Conservation (phyloP, 108 stramenopile species). For the Discostella stelligeroides region DNA sequence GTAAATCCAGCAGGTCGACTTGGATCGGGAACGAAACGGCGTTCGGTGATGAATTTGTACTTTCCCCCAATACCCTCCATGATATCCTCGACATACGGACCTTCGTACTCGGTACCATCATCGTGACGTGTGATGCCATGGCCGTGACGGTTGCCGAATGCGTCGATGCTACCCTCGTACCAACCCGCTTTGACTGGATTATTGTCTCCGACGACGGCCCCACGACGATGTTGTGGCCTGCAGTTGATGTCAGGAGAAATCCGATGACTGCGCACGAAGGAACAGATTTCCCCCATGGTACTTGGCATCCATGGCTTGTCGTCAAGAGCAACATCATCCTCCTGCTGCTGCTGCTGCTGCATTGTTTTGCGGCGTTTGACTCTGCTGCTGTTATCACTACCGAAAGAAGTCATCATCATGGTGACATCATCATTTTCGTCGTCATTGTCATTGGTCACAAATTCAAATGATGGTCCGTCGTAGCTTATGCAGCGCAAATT, state of each 20-base stretch:
- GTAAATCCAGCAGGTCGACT: neutral
- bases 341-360: too few species aligned
- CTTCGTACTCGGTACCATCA: slow-evolving; percentile 45
- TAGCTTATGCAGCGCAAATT: neutral
- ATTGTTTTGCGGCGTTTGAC: too few species aligned
- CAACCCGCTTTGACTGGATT: slow-evolving; percentile 45
- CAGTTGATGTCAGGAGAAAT: slow-evolving; percentile 3
- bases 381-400: neutral
- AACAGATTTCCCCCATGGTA: too few species aligned
- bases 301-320: too few species aligned
- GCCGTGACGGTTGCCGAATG: slow-evolving; percentile 29
- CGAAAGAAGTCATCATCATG: neutral
- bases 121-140: slow-evolving; percentile 36
- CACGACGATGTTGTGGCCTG: slow-evolving; percentile 5
- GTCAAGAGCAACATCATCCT: too few species aligned
- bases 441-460: slow-evolving; percentile 1
- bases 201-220: neutral
- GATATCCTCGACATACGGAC: slow-evolving; percentile 30
- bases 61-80: slow-evolving; percentile 30
- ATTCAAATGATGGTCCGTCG: neutral
- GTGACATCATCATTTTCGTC: neutral
- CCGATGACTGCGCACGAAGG: slow-evolving; percentile 1
- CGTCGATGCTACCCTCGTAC: slow-evolving; percentile 29
- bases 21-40: slow-evolving; percentile 10
- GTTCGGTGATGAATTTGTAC: slow-evolving; percentile 18